phyloP scores from a whole-genome alignment of 2,329 filamentous ascomycete genomes.

The Aspergillus fischeri region DNA sequence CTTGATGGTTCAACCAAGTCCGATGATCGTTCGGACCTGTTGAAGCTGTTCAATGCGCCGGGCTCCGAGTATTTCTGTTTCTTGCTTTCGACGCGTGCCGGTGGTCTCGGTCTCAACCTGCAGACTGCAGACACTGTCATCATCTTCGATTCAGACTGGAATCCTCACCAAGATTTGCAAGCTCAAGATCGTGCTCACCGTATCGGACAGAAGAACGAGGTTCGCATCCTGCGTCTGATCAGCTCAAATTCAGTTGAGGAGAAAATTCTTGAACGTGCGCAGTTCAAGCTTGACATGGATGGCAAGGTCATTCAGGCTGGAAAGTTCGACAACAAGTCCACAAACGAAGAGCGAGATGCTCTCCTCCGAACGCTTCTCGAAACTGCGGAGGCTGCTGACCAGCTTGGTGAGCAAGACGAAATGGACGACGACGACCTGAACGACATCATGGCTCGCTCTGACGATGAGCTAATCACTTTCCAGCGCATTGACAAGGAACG shows the following conservation, averaged over 20 bases:
- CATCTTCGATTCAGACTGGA: constrained; percentile 99
- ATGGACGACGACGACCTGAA: constrained; percentile 99
- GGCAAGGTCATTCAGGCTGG: constrained; percentile 99
- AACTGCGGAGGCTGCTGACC: constrained; percentile 63
- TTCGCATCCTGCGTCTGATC: constrained; percentile 91
- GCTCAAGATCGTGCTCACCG: constrained; percentile 99
- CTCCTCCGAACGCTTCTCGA: constrained; percentile 93
- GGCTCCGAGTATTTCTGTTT: constrained; percentile 96
- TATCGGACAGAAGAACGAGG: constrained; percentile 99
- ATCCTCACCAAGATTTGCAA: constrained; percentile 97
- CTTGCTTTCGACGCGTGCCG: constrained; percentile 94
- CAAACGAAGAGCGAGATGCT: constrained; percentile 94
- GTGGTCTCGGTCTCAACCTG: constrained; percentile 93
- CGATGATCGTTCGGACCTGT: constrained; percentile 87
- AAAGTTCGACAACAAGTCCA: constrained; percentile 99
- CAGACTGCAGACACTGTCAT: constrained; percentile 99
- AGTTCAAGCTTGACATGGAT: constrained; percentile 98
- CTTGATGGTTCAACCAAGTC: constrained; percentile 96
- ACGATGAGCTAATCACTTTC: constrained; percentile 74
- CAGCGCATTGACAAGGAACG: constrained; percentile 79
- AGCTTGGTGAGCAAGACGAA: constrained; percentile 83
- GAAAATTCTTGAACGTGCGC: constrained; percentile 93
- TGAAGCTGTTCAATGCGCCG: constrained; percentile 85
- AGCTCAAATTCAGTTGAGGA: constrained; percentile 97
- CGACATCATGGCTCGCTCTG: constrained; percentile 83